These are phyloP conservation scores for Cercospora sp. DNA, from an alignment of 2,329 filamentous ascomycete genomes.

Conservation along the genomic window DNA sequence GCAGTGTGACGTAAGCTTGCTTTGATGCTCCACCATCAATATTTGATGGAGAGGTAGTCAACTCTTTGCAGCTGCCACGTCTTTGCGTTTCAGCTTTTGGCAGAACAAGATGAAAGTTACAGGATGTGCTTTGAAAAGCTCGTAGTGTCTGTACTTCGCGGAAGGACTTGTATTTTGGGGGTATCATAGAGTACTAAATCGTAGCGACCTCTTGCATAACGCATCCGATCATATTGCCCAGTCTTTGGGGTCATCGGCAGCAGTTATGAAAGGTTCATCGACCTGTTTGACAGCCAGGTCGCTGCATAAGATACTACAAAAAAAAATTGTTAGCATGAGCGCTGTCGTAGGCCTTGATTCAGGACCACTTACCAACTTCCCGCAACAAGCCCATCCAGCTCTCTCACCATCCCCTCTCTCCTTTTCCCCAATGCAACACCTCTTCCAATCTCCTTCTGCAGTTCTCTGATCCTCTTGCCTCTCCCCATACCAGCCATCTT, in stretches of 20 bases:
- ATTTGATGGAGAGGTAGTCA: neutral
- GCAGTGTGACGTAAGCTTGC: neutral
- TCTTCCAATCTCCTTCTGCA: conserved; percentile 80
- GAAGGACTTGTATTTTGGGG: neutral
- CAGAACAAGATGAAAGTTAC: neutral
- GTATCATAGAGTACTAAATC: neutral
- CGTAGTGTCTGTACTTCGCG: neutral
- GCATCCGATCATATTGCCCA: conserved; percentile 59
- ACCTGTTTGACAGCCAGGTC: conserved; percentile 93
- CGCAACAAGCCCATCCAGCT: conserved; percentile 89
- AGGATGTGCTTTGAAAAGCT: neutral
- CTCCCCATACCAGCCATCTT: conserved; percentile 75
- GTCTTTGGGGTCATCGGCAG: conserved; percentile 71
- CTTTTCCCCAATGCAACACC: conserved; percentile 66
- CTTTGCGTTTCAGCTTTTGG: neutral
- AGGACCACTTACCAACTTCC: conserved; percentile 58
- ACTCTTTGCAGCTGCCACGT: neutral
- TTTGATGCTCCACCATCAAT: neutral
- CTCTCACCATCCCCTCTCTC: conserved; percentile 79
- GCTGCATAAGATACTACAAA: conserved; percentile 74
- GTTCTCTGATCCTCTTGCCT: conserved; percentile 76
- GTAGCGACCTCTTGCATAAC: neutral
- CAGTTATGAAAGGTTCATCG: conserved; percentile 83
- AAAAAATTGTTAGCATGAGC: conserved; percentile 39
- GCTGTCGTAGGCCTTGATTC: too few species aligned